Evolutionary conservation across 176 grass and related monocot species (phyloP), one percentile per base, ranked within the genome.

Genomic region (Triticum turgidum): DNA sequence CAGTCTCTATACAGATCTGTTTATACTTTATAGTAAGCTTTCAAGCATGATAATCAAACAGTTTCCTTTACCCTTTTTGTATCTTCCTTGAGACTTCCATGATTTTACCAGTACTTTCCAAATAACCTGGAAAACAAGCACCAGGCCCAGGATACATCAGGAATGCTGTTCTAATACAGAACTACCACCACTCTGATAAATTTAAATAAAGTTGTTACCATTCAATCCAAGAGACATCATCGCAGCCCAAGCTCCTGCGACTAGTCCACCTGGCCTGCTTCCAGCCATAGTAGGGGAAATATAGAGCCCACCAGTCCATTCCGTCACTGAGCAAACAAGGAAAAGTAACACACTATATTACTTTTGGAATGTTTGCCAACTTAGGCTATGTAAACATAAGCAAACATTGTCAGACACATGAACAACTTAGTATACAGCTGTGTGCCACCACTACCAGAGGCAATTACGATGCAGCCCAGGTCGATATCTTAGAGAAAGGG

Each of bases 51-150:
- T 69, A 77, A 59, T 70, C 58, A 76, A 66, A 80, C 8, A 71
- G 76, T 30, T 72, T 18, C 18, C 5, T 54, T 82, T 94, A 99
- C 97, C 97, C 97, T 88, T 54, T 91, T 30, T 94, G 82, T 90
- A 99, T 99, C 84, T 93, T 99, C 88, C 94, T 96, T 1, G 94
- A 91, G 76, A 87, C 94, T 85, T 96, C 97, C 97, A 99, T 99
- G 25, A 99, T 90, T 44, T 89, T 87, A 49, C 87, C 83, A 3
- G 97, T 99, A 70, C 80, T 91, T 84, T 99, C 92, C 92, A 99
- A 85, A 66, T 96, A 99, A 80, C 94, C 97, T 99, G 85, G 47
- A 69, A 85, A 66, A 66, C 69, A 85, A 39, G n/a, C 42, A 87
- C 21, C 7, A 71, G 52, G 33, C 72, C 64, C 9, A 71, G 62